Conservation (phyloP, 164 flowering plant genomes). For the Pachysandra terminalis region DNA sequence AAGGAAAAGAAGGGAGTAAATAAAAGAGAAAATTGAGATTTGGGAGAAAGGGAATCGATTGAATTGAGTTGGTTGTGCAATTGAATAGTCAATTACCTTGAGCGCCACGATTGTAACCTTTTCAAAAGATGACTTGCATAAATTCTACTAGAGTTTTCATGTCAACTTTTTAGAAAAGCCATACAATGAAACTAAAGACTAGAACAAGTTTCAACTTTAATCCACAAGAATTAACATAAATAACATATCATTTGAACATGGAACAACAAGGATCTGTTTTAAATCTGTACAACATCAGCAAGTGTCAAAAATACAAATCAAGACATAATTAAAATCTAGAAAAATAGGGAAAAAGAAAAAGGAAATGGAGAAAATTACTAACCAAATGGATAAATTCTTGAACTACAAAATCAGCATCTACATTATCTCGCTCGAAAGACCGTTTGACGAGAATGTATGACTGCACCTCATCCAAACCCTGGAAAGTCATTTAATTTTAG, state of each 20-base stretch:
- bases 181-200: background rate
- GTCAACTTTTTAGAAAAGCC: background rate
- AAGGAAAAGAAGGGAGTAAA: no score
- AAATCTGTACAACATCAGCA: background rate
- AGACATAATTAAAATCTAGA: background rate
- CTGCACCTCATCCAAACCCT: constrained; percentile 93
- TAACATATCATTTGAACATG: no score
- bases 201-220: background rate
- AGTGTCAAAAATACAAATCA: background rate
- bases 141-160: background rate
- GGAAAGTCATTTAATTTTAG: constrained; percentile 11
- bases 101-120: no score
- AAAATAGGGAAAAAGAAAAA: background rate
- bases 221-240: background rate
- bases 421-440: constrained; percentile 30
- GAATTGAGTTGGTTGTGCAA: no score
- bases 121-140: no score
- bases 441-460: constrained; percentile 72
- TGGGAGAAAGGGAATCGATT: no score
- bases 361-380: constrained; percentile 23
- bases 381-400: constrained; percentile 60
- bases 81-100: no score
- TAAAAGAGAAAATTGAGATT: no score
- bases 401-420: constrained; percentile 25
- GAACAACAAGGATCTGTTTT: background rate